A percentile compares a stretch with the other conserved stretches of the same genome.
Evolutionary conservation across 1,284 basidiomycete species (phyloP).

Genomic region (Naganishia cerealis): DNA sequence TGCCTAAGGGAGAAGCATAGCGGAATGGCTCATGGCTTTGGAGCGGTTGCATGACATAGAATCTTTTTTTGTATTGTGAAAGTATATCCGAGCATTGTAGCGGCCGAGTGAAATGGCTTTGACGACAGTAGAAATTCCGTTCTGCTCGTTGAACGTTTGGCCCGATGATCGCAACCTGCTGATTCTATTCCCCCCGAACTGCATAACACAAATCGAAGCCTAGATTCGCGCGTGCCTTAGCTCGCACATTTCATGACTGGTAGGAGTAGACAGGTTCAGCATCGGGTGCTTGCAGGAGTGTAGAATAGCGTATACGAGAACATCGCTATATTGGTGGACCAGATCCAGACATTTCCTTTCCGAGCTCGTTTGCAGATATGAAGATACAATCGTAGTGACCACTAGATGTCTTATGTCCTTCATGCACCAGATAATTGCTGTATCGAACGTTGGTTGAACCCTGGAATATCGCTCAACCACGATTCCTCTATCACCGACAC

Average conservation of each 20-base stretch:
- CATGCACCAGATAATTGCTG: constrained; percentile 15
- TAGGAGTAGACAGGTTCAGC: too few relatives aligned
- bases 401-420: not conserved
- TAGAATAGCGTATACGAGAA: too few relatives aligned
- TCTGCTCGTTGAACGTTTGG: too few relatives aligned
- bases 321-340: too few relatives aligned
- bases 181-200: too few relatives aligned
- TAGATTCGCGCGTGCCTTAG: too few relatives aligned
- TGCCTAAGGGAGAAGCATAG: constrained; percentile 13
- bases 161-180: too few relatives aligned
- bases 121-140: too few relatives aligned
- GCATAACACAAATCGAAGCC: too few relatives aligned
- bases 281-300: too few relatives aligned
- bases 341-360: too few relatives aligned
- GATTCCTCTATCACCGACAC: constrained; percentile 74
- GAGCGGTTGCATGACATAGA: not conserved
- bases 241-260: too few relatives aligned
- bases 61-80: not conserved
- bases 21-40: not conserved
- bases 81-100: constrained; percentile 4
- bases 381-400: not conserved
- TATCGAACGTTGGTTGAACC: constrained; percentile 28
- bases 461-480: constrained; percentile 55
- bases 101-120: not conserved
- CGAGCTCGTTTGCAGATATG: not conserved